Percentiles rank a stretch among this genome's conserved stretches.
Conservation (phyloP, 768 basidiomycete genomes). For the Boletus edulis region DNA sequence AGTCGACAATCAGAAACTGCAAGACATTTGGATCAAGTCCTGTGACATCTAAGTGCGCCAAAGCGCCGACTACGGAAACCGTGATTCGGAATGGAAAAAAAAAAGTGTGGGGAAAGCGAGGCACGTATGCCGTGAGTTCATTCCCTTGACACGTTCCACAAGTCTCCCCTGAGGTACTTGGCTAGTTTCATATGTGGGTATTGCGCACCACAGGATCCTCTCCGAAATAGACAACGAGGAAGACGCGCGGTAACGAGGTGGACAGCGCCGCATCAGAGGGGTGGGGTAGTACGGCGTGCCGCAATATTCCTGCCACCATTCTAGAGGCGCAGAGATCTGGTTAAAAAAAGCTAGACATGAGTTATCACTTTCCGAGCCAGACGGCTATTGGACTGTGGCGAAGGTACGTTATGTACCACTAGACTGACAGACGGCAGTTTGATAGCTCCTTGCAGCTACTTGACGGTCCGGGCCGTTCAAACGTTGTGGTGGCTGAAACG, state of each 20-base stretch:
- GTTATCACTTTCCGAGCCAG: neutral
- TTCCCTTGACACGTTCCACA: neutral
- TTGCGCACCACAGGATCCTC: neutral
- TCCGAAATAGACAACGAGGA: slow-evolving; percentile 13
- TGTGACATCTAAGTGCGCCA: neutral
- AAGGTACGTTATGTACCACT: slow-evolving; percentile 8
- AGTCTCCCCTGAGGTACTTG: neutral
- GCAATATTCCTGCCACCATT: slow-evolving; percentile 9
- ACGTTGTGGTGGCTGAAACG: neutral
- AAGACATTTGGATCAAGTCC: neutral
- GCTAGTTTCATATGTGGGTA: slow-evolving; percentile 1
- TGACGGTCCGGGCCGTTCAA: too few species aligned
- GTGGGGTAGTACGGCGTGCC: slow-evolving; percentile 4
- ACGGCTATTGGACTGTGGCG: slow-evolving; percentile 15
- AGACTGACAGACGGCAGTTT: neutral
- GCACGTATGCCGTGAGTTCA: slow-evolving; percentile 1
- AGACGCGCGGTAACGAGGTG: neutral
- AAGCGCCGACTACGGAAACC: slow-evolving; percentile 2
- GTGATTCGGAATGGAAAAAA: slow-evolving; percentile 1
- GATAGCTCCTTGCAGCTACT: neutral
- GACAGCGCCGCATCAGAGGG: neutral
- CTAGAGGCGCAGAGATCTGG: slow-evolving; percentile 11
- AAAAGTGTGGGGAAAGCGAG: slow-evolving; percentile 9
- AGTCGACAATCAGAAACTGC: slow-evolving; percentile 1
- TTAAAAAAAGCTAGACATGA: slow-evolving; percentile 1